Percentiles rank a stretch among this genome's conserved stretches.
Conservation (phyloP, 192 early-diverging fungal genomes). For the Backusella mclennaniae region DNA sequence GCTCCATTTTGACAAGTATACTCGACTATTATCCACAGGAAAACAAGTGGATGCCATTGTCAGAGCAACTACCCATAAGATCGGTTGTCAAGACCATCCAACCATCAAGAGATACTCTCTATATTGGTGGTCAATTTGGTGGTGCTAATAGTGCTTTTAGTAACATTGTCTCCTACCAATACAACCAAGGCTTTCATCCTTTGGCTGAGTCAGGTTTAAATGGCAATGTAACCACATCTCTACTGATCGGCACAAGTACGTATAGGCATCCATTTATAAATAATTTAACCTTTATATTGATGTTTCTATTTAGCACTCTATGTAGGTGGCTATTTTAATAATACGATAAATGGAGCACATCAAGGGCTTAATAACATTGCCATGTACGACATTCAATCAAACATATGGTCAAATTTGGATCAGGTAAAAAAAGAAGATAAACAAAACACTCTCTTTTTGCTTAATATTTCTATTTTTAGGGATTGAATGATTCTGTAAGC, state of each 20-base stretch:
- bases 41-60: slow-evolving; percentile 16
- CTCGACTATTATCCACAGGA: slow-evolving; percentile 17
- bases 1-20: slow-evolving; percentile 13
- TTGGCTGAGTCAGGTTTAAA: slow-evolving; percentile 14
- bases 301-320: neutral
- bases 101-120: slow-evolving; percentile 29
- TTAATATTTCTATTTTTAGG: neutral
- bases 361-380: neutral
- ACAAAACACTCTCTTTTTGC: neutral
- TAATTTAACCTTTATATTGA: neutral
- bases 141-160: slow-evolving; percentile 32
- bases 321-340: slow-evolving; percentile 24
- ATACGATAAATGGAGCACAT: neutral
- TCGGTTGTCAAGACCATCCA: slow-evolving; percentile 51
- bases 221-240: slow-evolving; percentile 27
- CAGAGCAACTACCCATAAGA: slow-evolving; percentile 42
- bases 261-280: neutral
- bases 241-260: neutral
- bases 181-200: neutral
- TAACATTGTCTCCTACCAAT: slow-evolving; percentile 60
- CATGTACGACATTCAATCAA: neutral
- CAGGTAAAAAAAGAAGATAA: neutral
- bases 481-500: slow-evolving; percentile 22
- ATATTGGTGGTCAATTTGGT: slow-evolving; percentile 61
- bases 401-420: neutral